Evolutionary conservation across 148 eudicot species (phyloP).

Genomic region (Selenicereus undatus): DNA sequence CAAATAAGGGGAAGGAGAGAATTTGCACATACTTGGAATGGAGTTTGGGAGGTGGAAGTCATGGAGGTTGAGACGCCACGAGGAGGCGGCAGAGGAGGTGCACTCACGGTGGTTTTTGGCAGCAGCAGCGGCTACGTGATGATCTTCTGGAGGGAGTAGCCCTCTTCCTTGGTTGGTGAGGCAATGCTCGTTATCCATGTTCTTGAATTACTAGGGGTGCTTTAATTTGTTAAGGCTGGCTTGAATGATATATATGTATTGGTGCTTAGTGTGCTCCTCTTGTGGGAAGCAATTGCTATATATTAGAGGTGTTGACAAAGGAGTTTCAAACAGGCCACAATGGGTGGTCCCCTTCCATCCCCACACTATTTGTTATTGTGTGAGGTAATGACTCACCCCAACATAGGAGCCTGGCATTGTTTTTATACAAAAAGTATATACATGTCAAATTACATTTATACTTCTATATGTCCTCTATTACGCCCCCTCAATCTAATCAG

Average conservation of each 20-base stretch:
- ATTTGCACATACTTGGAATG: not conserved
- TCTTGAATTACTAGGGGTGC: too few species aligned
- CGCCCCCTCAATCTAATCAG: too few species aligned
- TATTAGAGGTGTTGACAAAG: not conserved
- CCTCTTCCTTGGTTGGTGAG: not conserved
- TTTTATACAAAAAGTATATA: too few species aligned
- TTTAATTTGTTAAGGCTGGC: not conserved
- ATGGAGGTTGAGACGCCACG: slow-evolving; percentile 7
- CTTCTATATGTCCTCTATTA: too few species aligned
- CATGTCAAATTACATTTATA: too few species aligned
- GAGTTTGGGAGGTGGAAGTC: not conserved
- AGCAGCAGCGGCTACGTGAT: not conserved
- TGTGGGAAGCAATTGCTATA: not conserved
- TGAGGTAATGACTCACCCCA: too few species aligned
- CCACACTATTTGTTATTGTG: too few species aligned
- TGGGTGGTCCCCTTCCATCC: too few species aligned
- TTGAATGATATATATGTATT: not conserved
- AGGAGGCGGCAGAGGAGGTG: slow-evolving; percentile 1
- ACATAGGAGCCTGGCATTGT: too few species aligned
- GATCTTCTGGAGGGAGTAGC: too few species aligned
- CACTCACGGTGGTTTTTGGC: not conserved
- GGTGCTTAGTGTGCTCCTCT: not conserved
- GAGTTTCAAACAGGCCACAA: not conserved
- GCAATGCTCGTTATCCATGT: not conserved
- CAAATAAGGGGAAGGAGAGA: not conserved